Evolutionary conservation across 345 rosid genomes (phyloP).

Genomic region (Syzygium aromaticum): DNA sequence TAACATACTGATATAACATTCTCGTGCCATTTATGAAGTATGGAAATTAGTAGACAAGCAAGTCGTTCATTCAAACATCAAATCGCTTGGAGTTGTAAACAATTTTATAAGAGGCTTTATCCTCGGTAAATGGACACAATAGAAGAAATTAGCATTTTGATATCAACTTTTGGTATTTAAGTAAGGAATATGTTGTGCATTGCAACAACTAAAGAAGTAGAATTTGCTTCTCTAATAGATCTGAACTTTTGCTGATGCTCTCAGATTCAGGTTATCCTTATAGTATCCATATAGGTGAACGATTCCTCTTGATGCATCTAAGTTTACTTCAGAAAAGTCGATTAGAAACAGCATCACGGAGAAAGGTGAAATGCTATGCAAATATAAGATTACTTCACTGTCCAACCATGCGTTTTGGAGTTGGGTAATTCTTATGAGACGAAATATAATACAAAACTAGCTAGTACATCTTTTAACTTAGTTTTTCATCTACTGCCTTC

Average conservation of each 20-base stretch:
- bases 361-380: not conserved
- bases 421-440: not conserved
- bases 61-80: constrained; percentile 22
- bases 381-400: not conserved
- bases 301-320: not conserved
- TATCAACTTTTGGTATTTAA: not conserved
- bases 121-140: not conserved
- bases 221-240: not conserved
- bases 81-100: constrained; percentile 43
- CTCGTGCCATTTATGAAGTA: not conserved
- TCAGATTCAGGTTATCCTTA: not conserved
- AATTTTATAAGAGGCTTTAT: constrained; percentile 43
- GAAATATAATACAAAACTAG: not conserved
- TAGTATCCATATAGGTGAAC: not conserved
- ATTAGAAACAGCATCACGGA: not conserved
- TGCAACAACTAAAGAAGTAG: not conserved
- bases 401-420: not conserved
- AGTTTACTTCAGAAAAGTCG: not conserved
- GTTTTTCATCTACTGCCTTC: not conserved
- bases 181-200: not conserved
- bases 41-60: no score
- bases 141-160: not conserved
- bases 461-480: not conserved
- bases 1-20: not conserved
- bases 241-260: not conserved